Percentiles rank a stretch among this genome's conserved stretches.
These are phyloP conservation scores for Russula virescens DNA, from an alignment of 768 basidiomycete genomes.

Conservation along the genomic window DNA sequence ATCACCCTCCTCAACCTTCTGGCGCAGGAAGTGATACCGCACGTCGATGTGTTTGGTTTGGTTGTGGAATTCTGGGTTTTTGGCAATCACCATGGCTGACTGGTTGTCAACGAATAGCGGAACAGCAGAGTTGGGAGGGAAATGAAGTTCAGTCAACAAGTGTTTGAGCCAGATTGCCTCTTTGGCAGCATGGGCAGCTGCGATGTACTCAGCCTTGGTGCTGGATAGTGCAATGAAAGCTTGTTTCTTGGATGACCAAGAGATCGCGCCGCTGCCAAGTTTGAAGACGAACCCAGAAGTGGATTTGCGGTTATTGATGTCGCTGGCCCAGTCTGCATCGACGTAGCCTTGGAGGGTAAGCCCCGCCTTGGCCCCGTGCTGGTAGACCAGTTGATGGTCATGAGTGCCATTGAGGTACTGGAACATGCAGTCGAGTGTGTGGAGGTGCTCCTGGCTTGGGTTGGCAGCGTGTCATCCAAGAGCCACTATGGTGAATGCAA, in stretches of 20 bases:
- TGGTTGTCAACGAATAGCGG: not conserved
- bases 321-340: not conserved
- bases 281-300: not conserved
- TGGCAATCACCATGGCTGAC: not conserved
- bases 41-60: not conserved
- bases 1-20: not conserved
- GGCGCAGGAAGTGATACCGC: not conserved
- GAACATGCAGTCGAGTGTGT: conserved; percentile 32
- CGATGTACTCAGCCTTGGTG: not conserved
- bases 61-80: not conserved
- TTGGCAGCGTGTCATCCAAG: conserved; percentile 32
- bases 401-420: conserved; percentile 33
- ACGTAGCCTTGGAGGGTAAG: not conserved
- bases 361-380: not conserved
- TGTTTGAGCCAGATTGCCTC: not conserved
- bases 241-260: not conserved
- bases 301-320: not conserved
- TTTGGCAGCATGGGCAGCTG: not conserved
- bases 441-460: conserved; percentile 30
- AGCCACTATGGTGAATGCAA: conserved; percentile 30
- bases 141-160: not conserved
- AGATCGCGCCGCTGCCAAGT: not conserved
- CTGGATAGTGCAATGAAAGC: not conserved
- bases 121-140: not conserved
- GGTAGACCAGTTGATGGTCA: conserved; percentile 26